phyloP scores from a whole-genome alignment of 768 basidiomycete genomes.

The Trametes elegans region DNA sequence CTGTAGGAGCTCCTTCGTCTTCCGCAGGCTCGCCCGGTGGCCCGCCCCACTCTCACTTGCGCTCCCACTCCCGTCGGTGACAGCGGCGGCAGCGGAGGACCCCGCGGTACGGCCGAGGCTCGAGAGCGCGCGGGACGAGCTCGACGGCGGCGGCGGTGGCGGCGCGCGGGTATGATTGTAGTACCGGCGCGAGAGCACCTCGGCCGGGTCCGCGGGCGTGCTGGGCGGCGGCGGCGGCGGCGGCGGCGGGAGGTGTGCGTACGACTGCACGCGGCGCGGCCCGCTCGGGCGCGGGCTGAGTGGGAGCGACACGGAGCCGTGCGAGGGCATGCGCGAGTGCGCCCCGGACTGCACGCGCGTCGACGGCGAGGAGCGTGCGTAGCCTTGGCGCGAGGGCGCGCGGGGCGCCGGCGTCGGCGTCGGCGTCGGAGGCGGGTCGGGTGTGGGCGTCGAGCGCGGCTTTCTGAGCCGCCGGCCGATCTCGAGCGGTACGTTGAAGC shows the following conservation, averaged over 20 bases:
- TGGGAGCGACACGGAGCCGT: too few species aligned
- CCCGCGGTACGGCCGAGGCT: too few species aligned
- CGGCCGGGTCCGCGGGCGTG: constrained; percentile 29
- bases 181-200: constrained; percentile 29
- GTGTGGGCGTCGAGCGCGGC: constrained; percentile 8
- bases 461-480: constrained; percentile 21
- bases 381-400: not conserved
- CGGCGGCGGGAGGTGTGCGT: not conserved
- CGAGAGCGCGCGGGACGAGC: not conserved
- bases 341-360: too few species aligned
- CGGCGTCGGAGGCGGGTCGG: not conserved
- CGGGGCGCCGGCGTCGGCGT: not conserved
- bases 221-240: too few species aligned
- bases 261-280: too few species aligned
- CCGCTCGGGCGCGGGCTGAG: too few species aligned
- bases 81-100: too few species aligned
- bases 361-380: not conserved
- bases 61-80: not conserved
- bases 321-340: too few species aligned
- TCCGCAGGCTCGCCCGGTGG: constrained; percentile 9
- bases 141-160: not conserved
- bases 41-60: not conserved
- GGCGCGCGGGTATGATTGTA: constrained; percentile 28
- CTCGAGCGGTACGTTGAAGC: constrained; percentile 22
- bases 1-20: constrained; percentile 21